phyloP scores from a whole-genome alignment of 306 rosid genomes.

The Malus sylvestris region DNA sequence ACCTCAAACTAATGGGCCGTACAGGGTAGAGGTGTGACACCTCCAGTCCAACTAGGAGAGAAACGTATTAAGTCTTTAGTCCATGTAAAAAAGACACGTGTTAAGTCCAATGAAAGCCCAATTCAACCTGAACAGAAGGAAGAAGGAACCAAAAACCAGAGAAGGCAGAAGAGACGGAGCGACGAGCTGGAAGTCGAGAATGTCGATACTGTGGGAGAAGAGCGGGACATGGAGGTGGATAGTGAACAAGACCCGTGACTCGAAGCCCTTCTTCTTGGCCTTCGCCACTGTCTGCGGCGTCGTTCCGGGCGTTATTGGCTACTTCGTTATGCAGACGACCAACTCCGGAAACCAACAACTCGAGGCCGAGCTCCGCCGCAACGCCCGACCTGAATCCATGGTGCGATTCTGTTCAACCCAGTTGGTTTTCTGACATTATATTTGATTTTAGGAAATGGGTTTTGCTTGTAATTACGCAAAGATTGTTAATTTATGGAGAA shows the following conservation, averaged over 20 bases:
- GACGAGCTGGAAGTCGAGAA: not conserved
- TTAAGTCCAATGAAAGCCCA: not conserved
- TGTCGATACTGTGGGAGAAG: constrained; percentile 64
- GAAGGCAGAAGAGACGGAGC: not conserved
- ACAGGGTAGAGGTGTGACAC: not conserved
- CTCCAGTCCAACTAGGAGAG: not conserved
- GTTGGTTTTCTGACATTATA: not conserved
- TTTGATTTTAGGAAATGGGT: not conserved
- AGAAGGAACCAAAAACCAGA: not conserved
- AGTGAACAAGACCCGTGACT: constrained; percentile 67
- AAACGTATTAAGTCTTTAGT: not conserved
- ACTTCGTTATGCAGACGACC: constrained; percentile 68
- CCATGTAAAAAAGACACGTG: not conserved
- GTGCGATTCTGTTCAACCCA: constrained; percentile 10
- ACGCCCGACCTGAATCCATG: constrained; percentile 72
- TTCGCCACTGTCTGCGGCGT: constrained; percentile 88
- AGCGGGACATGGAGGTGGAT: constrained; percentile 67
- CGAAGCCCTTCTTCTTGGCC: constrained; percentile 73
- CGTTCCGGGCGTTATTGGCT: constrained; percentile 76
- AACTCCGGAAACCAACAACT: constrained; percentile 62
- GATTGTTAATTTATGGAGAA: not conserved
- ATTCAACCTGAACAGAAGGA: not conserved
- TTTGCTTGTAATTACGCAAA: not conserved
- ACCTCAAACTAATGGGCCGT: not conserved
- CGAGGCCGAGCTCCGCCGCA: constrained; percentile 71